Evolutionary conservation across 2,329 filamentous ascomycete genomes (phyloP), one percentile per base, ranked within the genome.

Genomic region (Ambrosiella beaveri): DNA sequence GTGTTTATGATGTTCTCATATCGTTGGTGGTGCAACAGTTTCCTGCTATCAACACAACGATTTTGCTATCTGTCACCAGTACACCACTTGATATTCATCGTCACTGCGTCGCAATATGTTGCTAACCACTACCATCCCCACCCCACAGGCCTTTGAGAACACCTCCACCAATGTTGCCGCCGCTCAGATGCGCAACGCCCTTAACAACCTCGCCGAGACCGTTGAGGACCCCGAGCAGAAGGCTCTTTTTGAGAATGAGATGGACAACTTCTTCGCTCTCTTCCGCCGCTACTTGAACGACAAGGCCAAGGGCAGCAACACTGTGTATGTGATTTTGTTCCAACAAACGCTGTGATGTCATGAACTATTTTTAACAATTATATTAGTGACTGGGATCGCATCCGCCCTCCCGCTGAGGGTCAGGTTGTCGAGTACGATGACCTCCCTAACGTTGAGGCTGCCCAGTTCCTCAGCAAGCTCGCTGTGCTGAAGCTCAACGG

Each of bases 201-300:
- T 98, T 70, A 97, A 95, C 71, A 84, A 85, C 71, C 85, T 98
- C 63, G 80, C 87, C 66, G 93, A 98, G 75, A 86, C 85, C 8
- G 90, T 96, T 70, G 80, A 83, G 67, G 89, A 97, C 69, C 78
- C 85, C 59, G 75, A 82, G 62, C 74, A 86, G 70, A 88, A 87
- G 74, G 91, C 95, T 86, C 89, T 94, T 64, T 97, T 97, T 72
- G 91, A 97, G 76, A 94, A 90, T 3, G 91, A 98, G 75, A 97
- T 96, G 90, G 93, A 98, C 81, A 98, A 98, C 83, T 98, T 98
- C 80, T 98, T 98, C 70, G 85, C 89, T 62, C 85, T 98, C 62
- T 98, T 98, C 85, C 86, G 93, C 69, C 84, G 93, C 74, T 98
- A 96, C 74, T 78, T 98, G 63, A 96, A 96, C 71, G 93, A 97